A percentile compares a stretch with the other conserved stretches of the same genome.
Conservation (phyloP, 257 asterid species). For the Dorcoceras hygrometricum region DNA sequence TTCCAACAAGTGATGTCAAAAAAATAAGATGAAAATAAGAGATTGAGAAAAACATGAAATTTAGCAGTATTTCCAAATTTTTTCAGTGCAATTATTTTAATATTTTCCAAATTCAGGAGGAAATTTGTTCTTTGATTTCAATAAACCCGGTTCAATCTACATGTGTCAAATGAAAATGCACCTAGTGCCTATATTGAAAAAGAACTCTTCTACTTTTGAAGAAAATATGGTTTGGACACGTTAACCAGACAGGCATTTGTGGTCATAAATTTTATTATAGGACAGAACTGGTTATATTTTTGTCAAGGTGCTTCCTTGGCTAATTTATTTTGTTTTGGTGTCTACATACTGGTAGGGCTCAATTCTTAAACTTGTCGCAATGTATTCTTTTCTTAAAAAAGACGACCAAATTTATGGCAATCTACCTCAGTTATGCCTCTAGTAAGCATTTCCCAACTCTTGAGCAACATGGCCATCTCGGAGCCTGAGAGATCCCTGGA, state of each 20-base stretch:
- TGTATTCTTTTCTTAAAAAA: no score
- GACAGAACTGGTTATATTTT: no score
- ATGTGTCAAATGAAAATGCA: neutral
- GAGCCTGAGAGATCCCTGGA: conserved; percentile 62
- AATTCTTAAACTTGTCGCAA: neutral
- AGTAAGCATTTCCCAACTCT: conserved; percentile 65
- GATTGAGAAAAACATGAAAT: no score
- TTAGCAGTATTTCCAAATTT: no score
- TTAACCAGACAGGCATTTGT: no score
- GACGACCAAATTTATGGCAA: neutral
- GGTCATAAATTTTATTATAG: no score
- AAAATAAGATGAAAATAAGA: no score
- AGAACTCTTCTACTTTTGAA: neutral
- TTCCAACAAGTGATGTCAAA: no score
- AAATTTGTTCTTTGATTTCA: no score
- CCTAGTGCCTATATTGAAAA: neutral
- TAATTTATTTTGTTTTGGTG: neutral
- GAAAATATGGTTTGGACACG: neutral
- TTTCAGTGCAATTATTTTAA: no score
- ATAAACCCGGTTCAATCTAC: no score
- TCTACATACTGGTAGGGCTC: neutral
- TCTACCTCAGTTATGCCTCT: conserved; percentile 59
- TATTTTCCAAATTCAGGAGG: no score
- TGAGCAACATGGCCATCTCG: conserved; percentile 59
- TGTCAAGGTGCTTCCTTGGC: neutral